A percentile compares a stretch with the other conserved stretches of the same genome.
These are phyloP conservation scores for Mycocentrospora acerina DNA, from an alignment of 2,329 filamentous ascomycete species.

Conservation along the genomic window DNA sequence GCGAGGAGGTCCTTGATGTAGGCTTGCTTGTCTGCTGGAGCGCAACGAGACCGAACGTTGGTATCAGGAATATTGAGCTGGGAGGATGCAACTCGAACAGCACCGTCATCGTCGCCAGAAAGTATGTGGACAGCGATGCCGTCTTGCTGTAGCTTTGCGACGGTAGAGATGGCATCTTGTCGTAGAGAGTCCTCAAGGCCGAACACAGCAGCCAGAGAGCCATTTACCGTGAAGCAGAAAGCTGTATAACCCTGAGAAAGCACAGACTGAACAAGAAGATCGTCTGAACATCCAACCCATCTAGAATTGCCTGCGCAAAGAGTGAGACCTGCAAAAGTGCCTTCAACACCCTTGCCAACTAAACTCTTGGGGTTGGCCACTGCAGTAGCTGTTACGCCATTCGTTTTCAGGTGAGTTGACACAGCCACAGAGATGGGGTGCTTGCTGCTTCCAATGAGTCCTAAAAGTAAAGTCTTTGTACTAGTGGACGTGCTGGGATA, in stretches of 20 bases:
- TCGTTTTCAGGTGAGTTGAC: constrained; percentile 42
- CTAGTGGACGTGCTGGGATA: no score
- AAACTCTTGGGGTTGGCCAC: constrained; percentile 36
- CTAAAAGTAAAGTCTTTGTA: constrained; percentile 34
- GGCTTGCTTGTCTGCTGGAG: constrained; percentile 56
- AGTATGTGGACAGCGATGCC: constrained; percentile 56
- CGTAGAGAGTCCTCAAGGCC: constrained; percentile 54
- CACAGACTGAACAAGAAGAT: constrained; percentile 46
- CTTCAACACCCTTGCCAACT: constrained; percentile 49
- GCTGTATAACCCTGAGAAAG: constrained; percentile 22
- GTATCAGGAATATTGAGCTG: constrained; percentile 34
- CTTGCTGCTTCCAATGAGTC: constrained; percentile 46
- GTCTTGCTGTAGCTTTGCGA: constrained; percentile 51
- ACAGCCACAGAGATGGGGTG: constrained; percentile 58
- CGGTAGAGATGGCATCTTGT: constrained; percentile 53
- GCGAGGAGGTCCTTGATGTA: constrained; percentile 48
- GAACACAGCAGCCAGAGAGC: constrained; percentile 48
- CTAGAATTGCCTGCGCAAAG: constrained; percentile 51
- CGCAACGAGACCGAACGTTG: constrained; percentile 50
- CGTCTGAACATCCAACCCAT: constrained; percentile 48
- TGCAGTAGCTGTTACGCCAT: constrained; percentile 1
- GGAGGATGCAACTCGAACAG: constrained; percentile 50
- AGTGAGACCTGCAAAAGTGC: constrained; percentile 23
- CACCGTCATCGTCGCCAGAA: constrained; percentile 58
- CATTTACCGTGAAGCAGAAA: constrained; percentile 59